phyloP scores from a whole-genome alignment of 140 eudicot species.

The Flaveria floridana region DNA sequence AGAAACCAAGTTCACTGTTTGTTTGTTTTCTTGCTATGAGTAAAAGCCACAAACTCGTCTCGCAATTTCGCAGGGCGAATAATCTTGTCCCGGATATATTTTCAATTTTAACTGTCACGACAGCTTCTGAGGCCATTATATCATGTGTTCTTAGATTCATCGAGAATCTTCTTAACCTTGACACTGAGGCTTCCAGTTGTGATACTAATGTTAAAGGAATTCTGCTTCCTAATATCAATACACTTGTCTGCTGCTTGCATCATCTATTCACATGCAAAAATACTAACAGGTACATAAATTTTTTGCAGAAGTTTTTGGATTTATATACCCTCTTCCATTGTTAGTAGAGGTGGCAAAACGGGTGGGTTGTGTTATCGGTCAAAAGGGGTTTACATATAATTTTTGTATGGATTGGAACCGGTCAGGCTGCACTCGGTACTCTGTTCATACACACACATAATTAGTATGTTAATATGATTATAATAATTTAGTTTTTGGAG shows the following conservation, averaged over 20 bases:
- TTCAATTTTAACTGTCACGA: slow-evolving; percentile 59
- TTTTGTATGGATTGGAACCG: neutral
- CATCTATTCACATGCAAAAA: slow-evolving; percentile 45
- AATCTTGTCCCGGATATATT: slow-evolving; percentile 82
- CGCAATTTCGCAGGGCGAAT: slow-evolving; percentile 51
- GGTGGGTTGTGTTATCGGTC: slow-evolving; percentile 12
- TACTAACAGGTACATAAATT: slow-evolving; percentile 54
- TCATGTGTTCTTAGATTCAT: slow-evolving; percentile 69
- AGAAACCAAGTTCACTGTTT: slow-evolving; percentile 84
- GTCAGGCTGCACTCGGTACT: neutral
- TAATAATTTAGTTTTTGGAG: neutral
- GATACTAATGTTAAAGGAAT: slow-evolving; percentile 45
- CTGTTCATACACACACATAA: neutral
- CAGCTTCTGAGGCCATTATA: slow-evolving; percentile 80
- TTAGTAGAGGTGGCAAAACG: neutral
- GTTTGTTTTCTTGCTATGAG: slow-evolving; percentile 93
- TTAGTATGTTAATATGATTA: neutral
- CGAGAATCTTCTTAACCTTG: slow-evolving; percentile 76
- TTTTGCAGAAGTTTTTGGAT: neutral
- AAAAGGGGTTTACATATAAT: neutral
- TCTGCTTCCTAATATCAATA: slow-evolving; percentile 56
- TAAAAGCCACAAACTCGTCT: slow-evolving; percentile 63
- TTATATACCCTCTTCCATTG: neutral
- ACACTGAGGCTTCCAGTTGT: slow-evolving; percentile 46
- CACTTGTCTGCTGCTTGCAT: slow-evolving; percentile 72